Conservation (phyloP, 1,284 basidiomycete species). For the Puccinia triticina region DNA sequence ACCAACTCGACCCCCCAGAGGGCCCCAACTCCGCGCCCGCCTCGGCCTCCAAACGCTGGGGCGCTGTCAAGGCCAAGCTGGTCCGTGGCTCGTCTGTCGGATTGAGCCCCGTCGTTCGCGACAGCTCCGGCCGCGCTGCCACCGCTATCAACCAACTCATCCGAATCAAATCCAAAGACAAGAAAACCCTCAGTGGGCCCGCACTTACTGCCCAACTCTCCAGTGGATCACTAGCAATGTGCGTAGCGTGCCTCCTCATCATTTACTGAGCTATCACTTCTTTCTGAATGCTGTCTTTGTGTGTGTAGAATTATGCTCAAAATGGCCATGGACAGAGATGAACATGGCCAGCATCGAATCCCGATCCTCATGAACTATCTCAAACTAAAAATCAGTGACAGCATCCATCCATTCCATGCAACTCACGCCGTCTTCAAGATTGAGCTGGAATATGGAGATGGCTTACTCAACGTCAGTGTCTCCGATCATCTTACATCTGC, state of each 20-base stretch:
- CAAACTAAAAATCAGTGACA: slow-evolving; percentile 80
- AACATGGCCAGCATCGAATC: slow-evolving; percentile 78
- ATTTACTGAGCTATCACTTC: not conserved
- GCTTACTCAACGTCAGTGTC: slow-evolving; percentile 54
- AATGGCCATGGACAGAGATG: slow-evolving; percentile 89
- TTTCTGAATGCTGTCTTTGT: not conserved
- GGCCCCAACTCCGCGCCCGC: not conserved
- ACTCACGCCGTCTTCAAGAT: slow-evolving; percentile 84
- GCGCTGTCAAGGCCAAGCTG: slow-evolving; percentile 37
- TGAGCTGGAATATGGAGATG: slow-evolving; percentile 65
- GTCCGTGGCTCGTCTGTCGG: slow-evolving; percentile 14
- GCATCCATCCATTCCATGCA: slow-evolving; percentile 76
- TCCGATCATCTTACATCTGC: not conserved
- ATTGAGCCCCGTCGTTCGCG: not conserved
- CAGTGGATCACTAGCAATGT: slow-evolving; percentile 16
- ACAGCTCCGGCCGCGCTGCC: not conserved
- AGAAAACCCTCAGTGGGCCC: not conserved
- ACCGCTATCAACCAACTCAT: slow-evolving; percentile 8
- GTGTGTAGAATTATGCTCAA: slow-evolving; percentile 69
- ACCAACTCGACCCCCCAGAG: not conserved
- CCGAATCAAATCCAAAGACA: not conserved
- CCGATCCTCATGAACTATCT: slow-evolving; percentile 85
- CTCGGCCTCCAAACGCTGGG: slow-evolving; percentile 32
- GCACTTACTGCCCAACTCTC: slow-evolving; percentile 27
- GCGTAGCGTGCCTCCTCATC: not conserved